A percentile compares a stretch with the other conserved stretches of the same genome.
These are phyloP conservation scores for Gastrodia elata DNA, from an alignment of 106 monocot species.

Conservation along the genomic window DNA sequence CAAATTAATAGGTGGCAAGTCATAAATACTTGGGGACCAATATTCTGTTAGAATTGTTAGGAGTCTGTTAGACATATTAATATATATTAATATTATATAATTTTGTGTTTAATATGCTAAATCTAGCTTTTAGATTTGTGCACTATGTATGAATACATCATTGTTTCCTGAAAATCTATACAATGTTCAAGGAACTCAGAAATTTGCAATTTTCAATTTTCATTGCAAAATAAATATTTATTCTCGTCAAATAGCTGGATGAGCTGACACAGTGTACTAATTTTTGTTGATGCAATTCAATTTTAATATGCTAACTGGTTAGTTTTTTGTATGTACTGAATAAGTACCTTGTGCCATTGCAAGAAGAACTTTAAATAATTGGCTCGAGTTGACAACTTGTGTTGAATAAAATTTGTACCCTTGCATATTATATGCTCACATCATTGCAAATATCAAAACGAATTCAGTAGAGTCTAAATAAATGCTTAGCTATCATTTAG, in stretches of 20 bases:
- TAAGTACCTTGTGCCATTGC: neutral
- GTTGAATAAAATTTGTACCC: neutral
- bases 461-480: neutral
- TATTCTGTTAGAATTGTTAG: no score
- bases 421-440: neutral
- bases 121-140: neutral
- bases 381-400: neutral
- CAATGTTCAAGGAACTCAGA: neutral
- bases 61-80: no score
- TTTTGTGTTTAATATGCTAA: no score
- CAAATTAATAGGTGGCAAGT: no score
- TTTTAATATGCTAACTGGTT: neutral
- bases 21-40: no score
- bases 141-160: neutral
- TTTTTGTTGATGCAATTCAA: neutral
- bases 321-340: neutral
- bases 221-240: neutral
- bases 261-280: neutral
- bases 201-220: neutral
- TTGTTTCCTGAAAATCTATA: neutral
- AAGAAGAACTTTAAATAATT: neutral
- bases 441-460: neutral
- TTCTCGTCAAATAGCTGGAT: neutral
- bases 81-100: no score
- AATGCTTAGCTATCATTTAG: neutral